Conservation (phyloP, 208 protist species). For the Herpetomonas tarakana region DNA sequence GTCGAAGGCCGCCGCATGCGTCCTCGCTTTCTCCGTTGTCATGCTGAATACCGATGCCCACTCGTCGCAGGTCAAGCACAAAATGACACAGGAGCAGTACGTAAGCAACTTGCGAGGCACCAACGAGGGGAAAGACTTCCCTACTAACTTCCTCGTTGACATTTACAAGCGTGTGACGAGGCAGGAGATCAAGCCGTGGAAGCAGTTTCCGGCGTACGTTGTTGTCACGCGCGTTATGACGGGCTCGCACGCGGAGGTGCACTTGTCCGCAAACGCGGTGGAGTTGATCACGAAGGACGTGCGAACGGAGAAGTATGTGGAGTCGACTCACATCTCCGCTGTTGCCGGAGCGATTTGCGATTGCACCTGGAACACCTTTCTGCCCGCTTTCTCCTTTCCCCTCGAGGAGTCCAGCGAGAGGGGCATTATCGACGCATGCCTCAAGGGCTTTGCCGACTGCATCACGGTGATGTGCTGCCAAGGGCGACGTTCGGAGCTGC, state of each 20-base stretch:
- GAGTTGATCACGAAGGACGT: background rate
- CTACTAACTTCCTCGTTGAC: constrained; percentile 4
- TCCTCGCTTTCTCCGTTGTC: constrained; percentile 43
- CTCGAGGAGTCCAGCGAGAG: constrained; percentile 38
- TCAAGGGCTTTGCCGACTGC: constrained; percentile 49
- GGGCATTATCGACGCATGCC: constrained; percentile 51
- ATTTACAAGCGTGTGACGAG: constrained; percentile 13
- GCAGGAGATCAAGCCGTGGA: constrained; percentile 4
- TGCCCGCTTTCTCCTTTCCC: constrained; percentile 48
- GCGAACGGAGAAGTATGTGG: background rate
- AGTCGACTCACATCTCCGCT: background rate
- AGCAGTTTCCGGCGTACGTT: background rate
- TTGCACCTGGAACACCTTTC: constrained; percentile 45
- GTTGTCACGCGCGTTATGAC: background rate
- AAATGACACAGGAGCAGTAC: constrained; percentile 87
- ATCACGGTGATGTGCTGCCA: constrained; percentile 55
- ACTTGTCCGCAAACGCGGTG: constrained; percentile 1
- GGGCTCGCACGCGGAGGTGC: background rate
- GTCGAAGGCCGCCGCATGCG: constrained; percentile 8
- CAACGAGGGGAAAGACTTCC: constrained; percentile 79
- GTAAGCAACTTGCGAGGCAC: constrained; percentile 84
- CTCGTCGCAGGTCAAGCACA: constrained; percentile 36
- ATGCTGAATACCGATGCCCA: constrained; percentile 56
- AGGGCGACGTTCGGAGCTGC: constrained; percentile 43
- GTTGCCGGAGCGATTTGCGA: constrained; percentile 61